A percentile compares a stretch with the other conserved stretches of the same genome.
Evolutionary conservation across 2,329 filamentous ascomycete genomes (phyloP).

Genomic region (Phaeosphaeriaceae sp.): DNA sequence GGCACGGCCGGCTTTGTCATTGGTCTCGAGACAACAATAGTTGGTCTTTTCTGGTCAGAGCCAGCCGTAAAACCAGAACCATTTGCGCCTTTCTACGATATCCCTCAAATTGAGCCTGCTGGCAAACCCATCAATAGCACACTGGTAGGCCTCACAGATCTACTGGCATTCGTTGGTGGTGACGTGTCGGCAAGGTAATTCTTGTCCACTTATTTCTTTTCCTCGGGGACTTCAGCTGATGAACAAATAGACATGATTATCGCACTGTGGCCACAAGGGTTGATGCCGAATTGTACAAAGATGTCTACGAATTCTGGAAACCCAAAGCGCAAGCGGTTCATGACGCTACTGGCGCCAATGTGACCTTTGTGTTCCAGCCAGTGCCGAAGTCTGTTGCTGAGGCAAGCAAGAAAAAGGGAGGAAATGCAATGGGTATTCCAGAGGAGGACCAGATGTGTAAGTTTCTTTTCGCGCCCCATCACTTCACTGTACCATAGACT

Average conservation of each 20-base stretch:
- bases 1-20: constrained; percentile 21
- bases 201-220: too few species aligned
- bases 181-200: too few species aligned
- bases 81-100: constrained; percentile 28
- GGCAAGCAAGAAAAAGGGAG: constrained; percentile 2
- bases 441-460: constrained; percentile 7
- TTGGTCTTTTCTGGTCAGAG: constrained; percentile 30
- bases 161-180: too few species aligned
- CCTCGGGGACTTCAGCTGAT: too few species aligned
- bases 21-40: constrained; percentile 12
- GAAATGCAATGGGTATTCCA: constrained; percentile 9
- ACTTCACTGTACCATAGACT: not conserved
- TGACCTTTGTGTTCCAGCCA: constrained; percentile 12
- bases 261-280: constrained; percentile 15
- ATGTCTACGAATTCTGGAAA: constrained; percentile 24
- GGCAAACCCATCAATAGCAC: constrained; percentile 4
- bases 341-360: constrained; percentile 8
- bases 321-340: not conserved
- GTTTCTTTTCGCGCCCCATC: not conserved
- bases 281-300: constrained; percentile 32
- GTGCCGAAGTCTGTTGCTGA: constrained; percentile 1
- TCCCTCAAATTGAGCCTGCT: constrained; percentile 5
- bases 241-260: constrained; percentile 32
- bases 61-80: constrained; percentile 15
- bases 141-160: not conserved